Base-by-base conservation (phyloP, 768 basidiomycete genomes). In the Suillus subalutaceus region DNA sequence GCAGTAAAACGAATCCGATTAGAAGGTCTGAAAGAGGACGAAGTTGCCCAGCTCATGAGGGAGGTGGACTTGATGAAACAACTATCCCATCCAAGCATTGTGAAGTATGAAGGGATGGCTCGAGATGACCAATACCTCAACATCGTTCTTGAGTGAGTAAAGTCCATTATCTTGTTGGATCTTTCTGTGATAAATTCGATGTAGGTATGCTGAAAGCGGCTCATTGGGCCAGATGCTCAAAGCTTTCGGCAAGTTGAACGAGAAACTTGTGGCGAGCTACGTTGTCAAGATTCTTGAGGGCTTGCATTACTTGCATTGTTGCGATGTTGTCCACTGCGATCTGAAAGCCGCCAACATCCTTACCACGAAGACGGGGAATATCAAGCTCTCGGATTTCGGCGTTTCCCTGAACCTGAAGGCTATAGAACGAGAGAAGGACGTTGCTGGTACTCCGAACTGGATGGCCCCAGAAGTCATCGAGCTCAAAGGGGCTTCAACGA, bases 391-490 rank as follows among this genome's bases (percentile, higher is more conserved):
- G 9, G 97, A 99, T 77, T 98, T 99, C 77, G 97, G 97, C 56
- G 97, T 99, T 16, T 98, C 96, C 30, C 89, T 99, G 67, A 97
- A 97, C 77, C 85, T 98, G 72, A 89, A 93, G 57, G 95, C 95
- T 0, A 89, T 99, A 86, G 91, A 91, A 71, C 84, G 87, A 32
- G 91, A 93, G 73, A 90, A 92, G 74, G 92, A 92, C 71, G 91
- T 94, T 35, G 90, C 92, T 9, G 97, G 97, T 12, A 99, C 97
- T 12, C 97, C 97, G 16, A 97, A 98, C 73, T 99, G 97, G 97
- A 99, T 99, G 96, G 96, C 96, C 13, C 97, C 97, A 3, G 97
- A 99, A 78, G 93, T 98, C 61, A 99, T 99, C 68, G 91, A 95
- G 75, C 86, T 99, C 64, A 92, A 95, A 75, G 96, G 96, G 4